Conservation (phyloP, 163 green algal species). For the Picocystis sp. region DNA sequence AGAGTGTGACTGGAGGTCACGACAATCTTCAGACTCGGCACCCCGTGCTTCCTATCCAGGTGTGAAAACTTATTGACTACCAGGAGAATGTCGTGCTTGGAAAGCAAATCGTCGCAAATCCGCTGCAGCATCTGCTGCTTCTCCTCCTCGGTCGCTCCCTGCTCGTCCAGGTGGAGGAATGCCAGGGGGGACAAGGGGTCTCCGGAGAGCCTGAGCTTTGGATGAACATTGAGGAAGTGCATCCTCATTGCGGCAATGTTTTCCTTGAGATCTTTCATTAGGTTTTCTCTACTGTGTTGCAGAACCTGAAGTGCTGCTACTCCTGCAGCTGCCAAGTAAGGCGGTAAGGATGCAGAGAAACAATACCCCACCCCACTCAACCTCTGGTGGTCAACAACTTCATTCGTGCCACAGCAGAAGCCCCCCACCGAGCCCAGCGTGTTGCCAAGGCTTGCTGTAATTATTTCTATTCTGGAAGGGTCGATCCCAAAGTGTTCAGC, state of each 20-base stretch:
- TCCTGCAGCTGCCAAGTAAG: slow-evolving; percentile 64
- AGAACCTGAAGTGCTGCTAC: not conserved
- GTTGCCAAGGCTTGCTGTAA: slow-evolving; percentile 43
- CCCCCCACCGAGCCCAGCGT: slow-evolving; percentile 67
- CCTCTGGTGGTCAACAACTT: slow-evolving; percentile 81
- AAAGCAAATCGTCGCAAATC: not conserved
- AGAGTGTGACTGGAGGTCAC: no score
- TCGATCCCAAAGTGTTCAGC: slow-evolving; percentile 64
- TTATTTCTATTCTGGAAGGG: slow-evolving; percentile 26
- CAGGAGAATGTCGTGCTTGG: no score
- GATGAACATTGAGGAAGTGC: not conserved
- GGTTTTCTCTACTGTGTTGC: not conserved
- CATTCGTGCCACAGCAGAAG: slow-evolving; percentile 68
- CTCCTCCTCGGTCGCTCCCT: not conserved
- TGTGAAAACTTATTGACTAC: no score
- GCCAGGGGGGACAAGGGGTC: not conserved
- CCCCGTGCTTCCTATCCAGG: no score
- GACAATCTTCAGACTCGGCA: no score
- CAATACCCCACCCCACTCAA: slow-evolving; percentile 66
- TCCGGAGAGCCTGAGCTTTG: not conserved
- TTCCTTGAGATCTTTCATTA: not conserved
- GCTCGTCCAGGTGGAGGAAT: slow-evolving; percentile 3
- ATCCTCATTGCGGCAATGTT: not conserved
- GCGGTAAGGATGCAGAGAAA: slow-evolving; percentile 86
- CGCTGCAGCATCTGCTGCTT: not conserved